These are phyloP conservation scores for Fusarium sp. DNA, from an alignment of 2,329 filamentous ascomycete genomes.

Conservation along the genomic window DNA sequence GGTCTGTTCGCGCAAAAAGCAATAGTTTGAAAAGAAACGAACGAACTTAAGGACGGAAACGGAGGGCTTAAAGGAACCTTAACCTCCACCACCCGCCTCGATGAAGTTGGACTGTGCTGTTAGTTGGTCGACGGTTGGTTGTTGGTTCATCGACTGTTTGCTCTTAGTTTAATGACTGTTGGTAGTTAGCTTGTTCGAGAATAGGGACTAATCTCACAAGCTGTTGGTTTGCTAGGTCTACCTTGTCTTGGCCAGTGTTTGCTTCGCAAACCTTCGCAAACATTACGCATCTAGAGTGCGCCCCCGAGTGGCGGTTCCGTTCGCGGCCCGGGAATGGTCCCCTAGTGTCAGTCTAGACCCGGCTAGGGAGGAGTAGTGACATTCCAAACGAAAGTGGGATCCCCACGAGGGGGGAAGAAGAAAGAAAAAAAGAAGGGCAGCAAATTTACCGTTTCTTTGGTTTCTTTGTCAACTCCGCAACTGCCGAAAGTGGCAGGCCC, in stretches of 20 bases:
- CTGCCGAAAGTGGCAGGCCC: no score
- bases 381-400: constrained; percentile 19
- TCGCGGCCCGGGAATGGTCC: not conserved
- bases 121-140: not conserved
- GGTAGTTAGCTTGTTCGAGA: not conserved
- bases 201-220: not conserved
- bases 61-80: not conserved
- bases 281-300: not conserved
- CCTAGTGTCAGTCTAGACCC: constrained; percentile 16
- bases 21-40: not conserved
- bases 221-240: not conserved
- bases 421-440: not conserved
- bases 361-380: not conserved
- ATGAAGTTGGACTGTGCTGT: not conserved
- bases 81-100: constrained; percentile 1
- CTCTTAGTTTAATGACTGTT: not conserved
- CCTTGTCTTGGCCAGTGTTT: no score
- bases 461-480: not conserved
- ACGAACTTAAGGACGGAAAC: not conserved
- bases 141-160: not conserved
- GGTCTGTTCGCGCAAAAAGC: not conserved
- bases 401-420: not conserved
- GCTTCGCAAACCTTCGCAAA: no score
- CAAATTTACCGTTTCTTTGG: constrained; percentile 12
- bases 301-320: constrained; percentile 7